phyloP scores from a whole-genome alignment of 2,329 filamentous ascomycete genomes.

The Pseudocercospora musae region DNA sequence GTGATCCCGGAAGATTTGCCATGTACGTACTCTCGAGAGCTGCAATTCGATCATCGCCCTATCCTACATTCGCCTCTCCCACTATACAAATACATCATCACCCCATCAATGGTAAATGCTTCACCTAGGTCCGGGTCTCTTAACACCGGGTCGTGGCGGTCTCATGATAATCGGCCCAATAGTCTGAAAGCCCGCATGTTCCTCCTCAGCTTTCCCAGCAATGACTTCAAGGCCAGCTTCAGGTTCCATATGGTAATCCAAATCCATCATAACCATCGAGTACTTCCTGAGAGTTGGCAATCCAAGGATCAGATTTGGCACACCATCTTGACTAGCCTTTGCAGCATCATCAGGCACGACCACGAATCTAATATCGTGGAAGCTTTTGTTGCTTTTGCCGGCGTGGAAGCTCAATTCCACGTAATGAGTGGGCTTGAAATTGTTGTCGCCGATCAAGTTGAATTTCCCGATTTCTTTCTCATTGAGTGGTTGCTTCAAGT shows the following conservation, averaged over 20 bases:
- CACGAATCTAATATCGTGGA: constrained; percentile 15
- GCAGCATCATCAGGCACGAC: constrained; percentile 14
- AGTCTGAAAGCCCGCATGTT: background rate
- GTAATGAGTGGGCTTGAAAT: constrained; percentile 16
- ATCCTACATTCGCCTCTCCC: background rate
- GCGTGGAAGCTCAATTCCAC: constrained; percentile 16
- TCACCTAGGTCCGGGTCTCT: background rate
- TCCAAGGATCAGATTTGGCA: constrained; percentile 20
- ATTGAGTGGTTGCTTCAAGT: constrained; percentile 6
- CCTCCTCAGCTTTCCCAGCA: constrained; percentile 13
- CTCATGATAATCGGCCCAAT: background rate
- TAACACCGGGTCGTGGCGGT: background rate
- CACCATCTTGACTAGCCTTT: constrained; percentile 11
- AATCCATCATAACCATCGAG: constrained; percentile 19
- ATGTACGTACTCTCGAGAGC: background rate
- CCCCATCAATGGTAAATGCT: background rate
- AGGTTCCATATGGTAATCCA: constrained; percentile 14
- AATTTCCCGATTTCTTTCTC: constrained; percentile 1
- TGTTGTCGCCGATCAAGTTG: constrained; percentile 15
- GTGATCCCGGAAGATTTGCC: background rate
- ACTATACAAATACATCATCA: background rate
- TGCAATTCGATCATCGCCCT: background rate
- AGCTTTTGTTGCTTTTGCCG: constrained; percentile 10
- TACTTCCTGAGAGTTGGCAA: constrained; percentile 8
- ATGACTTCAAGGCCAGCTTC: constrained; percentile 12